A percentile compares a stretch with the other conserved stretches of the same genome.
Conservation (phyloP, 2,329 filamentous ascomycete species). For the Coleophoma cylindrospora region DNA sequence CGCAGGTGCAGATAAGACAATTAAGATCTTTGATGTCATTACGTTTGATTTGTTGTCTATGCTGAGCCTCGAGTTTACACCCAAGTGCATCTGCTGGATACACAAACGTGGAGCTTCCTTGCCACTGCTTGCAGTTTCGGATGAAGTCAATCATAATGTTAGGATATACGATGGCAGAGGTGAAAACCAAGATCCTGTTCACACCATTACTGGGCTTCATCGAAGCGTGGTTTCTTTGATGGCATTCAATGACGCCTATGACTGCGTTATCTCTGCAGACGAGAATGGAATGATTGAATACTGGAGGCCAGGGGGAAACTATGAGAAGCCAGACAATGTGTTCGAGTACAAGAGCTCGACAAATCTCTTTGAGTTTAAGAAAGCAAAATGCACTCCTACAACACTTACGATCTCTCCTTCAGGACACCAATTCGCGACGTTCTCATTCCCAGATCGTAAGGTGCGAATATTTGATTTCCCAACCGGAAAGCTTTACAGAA, state of each 20-base stretch:
- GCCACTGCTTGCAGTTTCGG: conserved; percentile 79
- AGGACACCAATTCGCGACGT: conserved; percentile 78
- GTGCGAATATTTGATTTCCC: conserved; percentile 91
- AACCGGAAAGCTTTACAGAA: conserved; percentile 80
- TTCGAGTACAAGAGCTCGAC: conserved; percentile 93
- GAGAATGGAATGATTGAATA: conserved; percentile 94
- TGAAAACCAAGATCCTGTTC: conserved; percentile 69
- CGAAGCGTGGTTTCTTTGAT: conserved; percentile 76
- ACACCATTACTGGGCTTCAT: conserved; percentile 77
- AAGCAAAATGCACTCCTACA: conserved; percentile 78
- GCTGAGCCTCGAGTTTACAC: conserved; percentile 69
- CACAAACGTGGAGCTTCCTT: conserved; percentile 83
- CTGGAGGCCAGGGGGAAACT: conserved; percentile 76
- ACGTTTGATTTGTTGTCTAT: conserved; percentile 86
- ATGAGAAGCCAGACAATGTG: conserved; percentile 87
- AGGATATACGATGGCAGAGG: conserved; percentile 86
- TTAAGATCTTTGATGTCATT: conserved; percentile 79
- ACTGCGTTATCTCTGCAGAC: conserved; percentile 89
- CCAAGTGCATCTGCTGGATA: conserved; percentile 85
- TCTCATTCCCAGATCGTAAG: conserved; percentile 91
- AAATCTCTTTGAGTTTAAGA: conserved; percentile 95
- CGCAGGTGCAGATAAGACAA: conserved; percentile 69
- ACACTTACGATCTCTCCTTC: conserved; percentile 82
- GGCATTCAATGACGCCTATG: conserved; percentile 81
- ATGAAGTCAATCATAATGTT: conserved; percentile 67